A percentile compares a stretch with the other conserved stretches of the same genome.
phyloP scores from a whole-genome alignment of 78 protist genomes.

The Dictyostelium purpureum region DNA sequence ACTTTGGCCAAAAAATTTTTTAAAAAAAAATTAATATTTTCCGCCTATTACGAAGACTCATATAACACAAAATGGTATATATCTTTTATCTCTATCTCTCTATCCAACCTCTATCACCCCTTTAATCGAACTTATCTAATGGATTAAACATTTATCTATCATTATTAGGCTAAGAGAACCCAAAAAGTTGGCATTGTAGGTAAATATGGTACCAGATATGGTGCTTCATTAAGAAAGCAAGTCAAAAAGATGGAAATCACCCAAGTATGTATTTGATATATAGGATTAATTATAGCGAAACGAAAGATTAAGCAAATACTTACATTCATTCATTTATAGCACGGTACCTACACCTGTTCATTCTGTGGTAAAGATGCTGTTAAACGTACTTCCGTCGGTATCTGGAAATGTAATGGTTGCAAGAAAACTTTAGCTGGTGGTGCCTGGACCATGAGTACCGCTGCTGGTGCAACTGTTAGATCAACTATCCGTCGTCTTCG shows the following conservation, averaged over 20 bases:
- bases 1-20: no score
- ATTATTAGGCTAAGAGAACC: constrained; percentile 95
- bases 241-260: constrained; percentile 96
- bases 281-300: constrained; percentile 96
- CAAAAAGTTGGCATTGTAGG: constrained; percentile 99
- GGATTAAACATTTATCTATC: background rate
- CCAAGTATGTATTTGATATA: constrained; percentile 95
- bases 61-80: no score
- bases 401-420: constrained; percentile 99
- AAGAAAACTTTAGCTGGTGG: constrained; percentile 96
- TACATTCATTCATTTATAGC: background rate
- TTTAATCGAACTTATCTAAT: background rate
- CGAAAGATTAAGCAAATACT: constrained; percentile 34
- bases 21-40: no score
- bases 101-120: no score
- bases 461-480: constrained; percentile 96
- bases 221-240: constrained; percentile 97
- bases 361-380: constrained; percentile 89
- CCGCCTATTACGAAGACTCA: no score
- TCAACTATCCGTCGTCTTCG: constrained; percentile 97
- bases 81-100: no score
- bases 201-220: constrained; percentile 99
- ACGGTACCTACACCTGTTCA: constrained; percentile 33
- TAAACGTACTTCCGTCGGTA: constrained; percentile 96
- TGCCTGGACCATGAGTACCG: constrained; percentile 95